A percentile compares a stretch with the other conserved stretches of the same genome.
Conservation (phyloP, 1,284 basidiomycete genomes). For the Microbotryum silenes-acaulis region DNA sequence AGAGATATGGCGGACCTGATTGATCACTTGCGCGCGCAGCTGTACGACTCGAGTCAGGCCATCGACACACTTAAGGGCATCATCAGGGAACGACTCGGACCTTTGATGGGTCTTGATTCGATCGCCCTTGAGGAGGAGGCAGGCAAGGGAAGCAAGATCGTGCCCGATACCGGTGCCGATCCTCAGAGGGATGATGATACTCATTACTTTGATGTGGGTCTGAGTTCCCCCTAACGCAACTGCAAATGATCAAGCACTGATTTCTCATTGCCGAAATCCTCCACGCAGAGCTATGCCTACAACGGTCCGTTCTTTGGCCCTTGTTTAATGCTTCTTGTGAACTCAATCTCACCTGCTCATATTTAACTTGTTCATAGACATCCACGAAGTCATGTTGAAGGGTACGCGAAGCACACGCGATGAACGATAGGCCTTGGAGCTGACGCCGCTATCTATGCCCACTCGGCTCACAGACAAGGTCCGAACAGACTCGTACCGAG, state of each 20-base stretch:
- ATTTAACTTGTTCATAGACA: slow-evolving; percentile 36
- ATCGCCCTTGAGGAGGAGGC: neutral
- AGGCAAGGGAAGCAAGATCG: neutral
- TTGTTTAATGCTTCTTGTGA: neutral
- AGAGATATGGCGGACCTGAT: slow-evolving; percentile 12
- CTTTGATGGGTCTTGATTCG: slow-evolving; percentile 16
- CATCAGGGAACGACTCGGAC: slow-evolving; percentile 21
- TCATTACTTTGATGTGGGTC: slow-evolving; percentile 68
- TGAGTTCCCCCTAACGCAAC: neutral
- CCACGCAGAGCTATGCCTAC: slow-evolving; percentile 58
- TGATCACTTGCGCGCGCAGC: slow-evolving; percentile 24
- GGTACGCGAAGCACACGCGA: neutral
- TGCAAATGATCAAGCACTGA: neutral
- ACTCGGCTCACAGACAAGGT: slow-evolving; percentile 58
- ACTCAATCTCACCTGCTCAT: neutral
- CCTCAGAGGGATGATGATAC: slow-evolving; percentile 67
- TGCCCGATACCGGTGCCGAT: slow-evolving; percentile 11
- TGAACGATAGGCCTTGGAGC: no score
- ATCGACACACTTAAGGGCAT: slow-evolving; percentile 23
- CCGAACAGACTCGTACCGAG: slow-evolving; percentile 84
- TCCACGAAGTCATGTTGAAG: slow-evolving; percentile 54
- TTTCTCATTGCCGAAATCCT: neutral
- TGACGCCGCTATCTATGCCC: no score
- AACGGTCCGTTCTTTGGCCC: slow-evolving; percentile 55
- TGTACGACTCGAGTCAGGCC: slow-evolving; percentile 24